Conservation (phyloP, 305 asterid genomes). For the Rubia balearica region DNA sequence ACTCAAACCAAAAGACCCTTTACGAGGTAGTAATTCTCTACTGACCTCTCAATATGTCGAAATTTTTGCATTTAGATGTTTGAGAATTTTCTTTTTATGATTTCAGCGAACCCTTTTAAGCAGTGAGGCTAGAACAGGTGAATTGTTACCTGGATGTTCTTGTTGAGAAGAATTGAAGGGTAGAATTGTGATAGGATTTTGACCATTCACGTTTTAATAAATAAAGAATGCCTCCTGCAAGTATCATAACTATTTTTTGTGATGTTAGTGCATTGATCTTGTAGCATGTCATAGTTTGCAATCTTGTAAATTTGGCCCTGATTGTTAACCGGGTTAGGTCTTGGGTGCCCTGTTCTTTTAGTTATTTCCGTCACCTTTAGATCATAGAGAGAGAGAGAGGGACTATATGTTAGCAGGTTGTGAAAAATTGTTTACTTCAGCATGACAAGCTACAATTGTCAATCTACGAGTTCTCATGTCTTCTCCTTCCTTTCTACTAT, state of each 20-base stretch:
- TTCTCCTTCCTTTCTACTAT: no score
- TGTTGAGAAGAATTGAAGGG: not conserved
- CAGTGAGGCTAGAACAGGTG: not conserved
- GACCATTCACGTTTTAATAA: not conserved
- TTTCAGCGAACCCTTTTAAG: not conserved
- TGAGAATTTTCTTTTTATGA: not conserved
- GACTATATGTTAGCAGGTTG: not conserved
- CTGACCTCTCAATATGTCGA: not conserved
- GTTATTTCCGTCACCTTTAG: not conserved
- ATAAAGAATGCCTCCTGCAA: not conserved
- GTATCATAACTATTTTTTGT: no score
- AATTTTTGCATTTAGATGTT: not conserved
- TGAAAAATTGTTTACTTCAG: not conserved
- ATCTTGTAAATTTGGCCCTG: not conserved
- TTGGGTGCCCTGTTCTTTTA: not conserved
- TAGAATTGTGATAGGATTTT: not conserved
- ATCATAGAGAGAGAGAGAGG: not conserved
- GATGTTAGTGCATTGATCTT: not conserved
- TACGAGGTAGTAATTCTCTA: not conserved
- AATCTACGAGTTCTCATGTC: not conserved
- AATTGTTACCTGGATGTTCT: not conserved
- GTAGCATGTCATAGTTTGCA: not conserved
- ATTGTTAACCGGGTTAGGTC: no score
- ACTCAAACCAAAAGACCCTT: constrained; percentile 34
- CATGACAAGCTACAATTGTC: not conserved